phyloP scores from a whole-genome alignment of 1,284 basidiomycete genomes.

The Rugosomyces carneus region DNA sequence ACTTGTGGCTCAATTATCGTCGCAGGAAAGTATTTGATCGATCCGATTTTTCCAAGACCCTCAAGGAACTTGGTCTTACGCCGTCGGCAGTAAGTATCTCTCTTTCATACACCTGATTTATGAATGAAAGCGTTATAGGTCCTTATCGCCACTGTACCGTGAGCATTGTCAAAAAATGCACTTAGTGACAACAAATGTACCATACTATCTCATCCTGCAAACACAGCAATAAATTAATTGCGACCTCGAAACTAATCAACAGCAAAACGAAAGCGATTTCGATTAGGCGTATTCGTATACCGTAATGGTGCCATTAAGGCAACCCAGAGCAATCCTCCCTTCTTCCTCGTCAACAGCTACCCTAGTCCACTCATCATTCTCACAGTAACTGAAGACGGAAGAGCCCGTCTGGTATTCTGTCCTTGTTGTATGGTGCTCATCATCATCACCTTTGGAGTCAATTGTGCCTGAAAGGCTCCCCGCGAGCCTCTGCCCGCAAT shows the following conservation, averaged over 20 bases:
- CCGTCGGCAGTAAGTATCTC: constrained; percentile 60
- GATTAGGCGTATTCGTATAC: constrained; percentile 41
- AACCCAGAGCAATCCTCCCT: constrained; percentile 52
- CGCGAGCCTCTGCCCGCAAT: constrained; percentile 53
- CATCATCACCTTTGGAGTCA: constrained; percentile 17
- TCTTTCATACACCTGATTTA: neutral
- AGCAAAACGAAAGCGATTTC: neutral
- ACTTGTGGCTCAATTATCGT: neutral
- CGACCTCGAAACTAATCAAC: neutral
- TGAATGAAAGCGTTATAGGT: constrained; percentile 31
- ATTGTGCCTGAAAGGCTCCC: constrained; percentile 29
- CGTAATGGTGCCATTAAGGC: constrained; percentile 41
- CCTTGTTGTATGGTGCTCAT: constrained; percentile 11
- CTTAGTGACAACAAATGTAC: too few species aligned
- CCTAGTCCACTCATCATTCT: constrained; percentile 44
- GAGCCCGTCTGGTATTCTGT: constrained; percentile 25
- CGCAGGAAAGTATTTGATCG: constrained; percentile 62
- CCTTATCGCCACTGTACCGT: constrained; percentile 43
- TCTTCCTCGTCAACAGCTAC: constrained; percentile 55
- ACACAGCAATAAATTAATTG: neutral
- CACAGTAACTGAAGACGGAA: constrained; percentile 40
- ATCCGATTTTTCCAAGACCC: constrained; percentile 59
- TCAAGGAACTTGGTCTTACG: constrained; percentile 69
- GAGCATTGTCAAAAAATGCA: constrained; percentile 13
- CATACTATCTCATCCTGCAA: neutral